A percentile compares a stretch with the other conserved stretches of the same genome.
phyloP scores from a whole-genome alignment of 768 basidiomycete genomes.

The Suillus variegatus region DNA sequence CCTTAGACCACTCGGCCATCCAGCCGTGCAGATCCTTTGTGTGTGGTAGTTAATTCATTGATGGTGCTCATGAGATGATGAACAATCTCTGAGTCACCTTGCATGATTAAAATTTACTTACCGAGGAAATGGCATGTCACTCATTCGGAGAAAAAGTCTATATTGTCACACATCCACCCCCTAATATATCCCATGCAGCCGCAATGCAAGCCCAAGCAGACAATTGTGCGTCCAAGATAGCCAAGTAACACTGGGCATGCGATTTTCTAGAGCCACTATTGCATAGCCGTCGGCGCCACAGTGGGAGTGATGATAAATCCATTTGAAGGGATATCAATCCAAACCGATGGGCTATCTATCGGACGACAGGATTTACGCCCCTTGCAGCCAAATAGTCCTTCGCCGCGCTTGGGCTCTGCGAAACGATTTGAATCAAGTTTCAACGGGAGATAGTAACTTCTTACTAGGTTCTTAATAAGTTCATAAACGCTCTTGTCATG shows the following conservation, averaged over 20 bases:
- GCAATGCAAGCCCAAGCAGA: neutral
- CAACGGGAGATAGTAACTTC: conserved; percentile 12
- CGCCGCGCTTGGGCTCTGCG: conserved; percentile 65
- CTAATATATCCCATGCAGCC: neutral
- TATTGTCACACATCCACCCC: neutral
- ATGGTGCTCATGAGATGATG: neutral
- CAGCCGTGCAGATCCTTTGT: neutral
- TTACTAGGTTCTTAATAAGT: conserved; percentile 71
- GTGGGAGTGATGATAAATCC: neutral
- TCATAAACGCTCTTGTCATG: conserved; percentile 90
- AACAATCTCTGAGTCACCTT: neutral
- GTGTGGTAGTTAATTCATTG: too few relatives aligned
- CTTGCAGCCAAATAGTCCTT: conserved; percentile 73
- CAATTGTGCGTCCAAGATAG: neutral
- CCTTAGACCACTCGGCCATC: conserved; percentile 52
- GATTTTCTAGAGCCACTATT: neutral
- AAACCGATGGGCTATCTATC: conserved; percentile 34
- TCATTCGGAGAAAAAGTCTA: neutral
- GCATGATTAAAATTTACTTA: neutral
- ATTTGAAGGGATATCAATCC: neutral
- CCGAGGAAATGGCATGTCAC: neutral
- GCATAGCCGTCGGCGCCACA: neutral
- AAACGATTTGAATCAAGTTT: neutral
- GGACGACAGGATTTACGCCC: conserved; percentile 51
- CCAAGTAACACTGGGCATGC: neutral